These are phyloP conservation scores for Wickerhamiella alocasiicola DNA, from an alignment of 805 yeast species.

Conservation along the genomic window DNA sequence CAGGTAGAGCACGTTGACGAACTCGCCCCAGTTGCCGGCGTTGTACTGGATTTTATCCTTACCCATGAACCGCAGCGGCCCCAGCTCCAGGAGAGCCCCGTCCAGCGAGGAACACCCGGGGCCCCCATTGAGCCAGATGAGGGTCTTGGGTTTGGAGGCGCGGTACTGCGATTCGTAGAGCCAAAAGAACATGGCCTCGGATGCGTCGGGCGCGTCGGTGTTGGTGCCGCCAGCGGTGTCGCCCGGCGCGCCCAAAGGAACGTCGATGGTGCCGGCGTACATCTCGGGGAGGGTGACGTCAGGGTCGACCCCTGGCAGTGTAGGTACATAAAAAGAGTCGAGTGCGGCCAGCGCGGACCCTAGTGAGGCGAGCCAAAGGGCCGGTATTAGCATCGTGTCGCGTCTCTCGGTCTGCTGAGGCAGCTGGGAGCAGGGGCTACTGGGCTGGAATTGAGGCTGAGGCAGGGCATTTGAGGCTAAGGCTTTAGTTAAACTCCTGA, in stretches of 20 bases:
- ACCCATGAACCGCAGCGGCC: constrained; percentile 62
- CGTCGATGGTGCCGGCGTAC: constrained; percentile 49
- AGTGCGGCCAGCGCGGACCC: background rate
- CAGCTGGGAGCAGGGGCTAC: no score
- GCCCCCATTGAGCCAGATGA: constrained; percentile 92
- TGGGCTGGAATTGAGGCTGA: no score
- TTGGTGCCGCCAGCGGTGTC: no score
- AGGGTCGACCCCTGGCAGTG: constrained; percentile 22
- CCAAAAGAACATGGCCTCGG: constrained; percentile 69
- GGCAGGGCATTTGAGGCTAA: no score
- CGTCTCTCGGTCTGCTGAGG: no score
- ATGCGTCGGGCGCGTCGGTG: constrained; percentile 32
- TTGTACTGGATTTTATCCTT: constrained; percentile 37
- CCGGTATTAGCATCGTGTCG: no score
- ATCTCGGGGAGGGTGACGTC: constrained; percentile 29
- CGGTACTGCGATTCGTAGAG: constrained; percentile 33
- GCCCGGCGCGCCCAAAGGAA: no score
- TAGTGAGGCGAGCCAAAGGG: no score
- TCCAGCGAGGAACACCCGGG: constrained; percentile 99
- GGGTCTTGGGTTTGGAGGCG: constrained; percentile 26
- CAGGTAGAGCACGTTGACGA: constrained; percentile 67
- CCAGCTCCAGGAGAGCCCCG: constrained; percentile 86
- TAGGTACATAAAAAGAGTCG: constrained; percentile 21
- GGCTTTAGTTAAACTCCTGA: no score
- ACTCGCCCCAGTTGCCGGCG: constrained; percentile 72